These are phyloP conservation scores for Erigeron philadelphicus DNA, from an alignment of 140 eudicot genomes.

Conservation along the genomic window DNA sequence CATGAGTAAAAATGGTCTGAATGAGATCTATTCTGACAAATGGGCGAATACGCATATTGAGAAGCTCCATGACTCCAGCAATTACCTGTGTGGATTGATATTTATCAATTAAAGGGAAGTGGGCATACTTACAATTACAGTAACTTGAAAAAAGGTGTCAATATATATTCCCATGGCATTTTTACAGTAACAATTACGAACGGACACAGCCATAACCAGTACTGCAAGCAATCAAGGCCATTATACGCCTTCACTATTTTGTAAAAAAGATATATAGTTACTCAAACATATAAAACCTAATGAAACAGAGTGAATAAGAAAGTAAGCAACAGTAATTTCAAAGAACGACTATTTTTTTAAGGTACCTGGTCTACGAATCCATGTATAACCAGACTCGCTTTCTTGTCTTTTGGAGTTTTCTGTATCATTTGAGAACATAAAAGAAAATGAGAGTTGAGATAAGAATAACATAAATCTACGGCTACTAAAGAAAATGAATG, in stretches of 20 bases:
- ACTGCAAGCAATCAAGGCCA: neutral
- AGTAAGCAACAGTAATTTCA: too few relatives aligned
- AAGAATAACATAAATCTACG: neutral
- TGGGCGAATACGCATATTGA: slow-evolving; percentile 62
- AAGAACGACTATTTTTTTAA: neutral
- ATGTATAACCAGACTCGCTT: slow-evolving; percentile 81
- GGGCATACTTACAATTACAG: neutral
- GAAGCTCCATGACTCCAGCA: slow-evolving; percentile 68
- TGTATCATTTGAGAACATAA: slow-evolving; percentile 31
- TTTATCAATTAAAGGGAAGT: slow-evolving; percentile 10
- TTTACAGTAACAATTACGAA: neutral
- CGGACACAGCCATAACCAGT: neutral
- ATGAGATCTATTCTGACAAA: slow-evolving; percentile 82
- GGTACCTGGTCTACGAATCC: slow-evolving; percentile 84
- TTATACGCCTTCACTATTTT: too few relatives aligned
- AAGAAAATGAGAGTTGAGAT: neutral
- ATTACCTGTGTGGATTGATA: slow-evolving; percentile 50
- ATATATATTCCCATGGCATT: too few relatives aligned
- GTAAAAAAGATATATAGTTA: too few relatives aligned
- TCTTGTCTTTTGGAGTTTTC: slow-evolving; percentile 98
- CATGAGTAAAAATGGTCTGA: slow-evolving; percentile 61
- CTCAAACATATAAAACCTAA: too few relatives aligned
- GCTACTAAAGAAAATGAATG: slow-evolving; percentile 12
- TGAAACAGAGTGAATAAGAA: too few relatives aligned
- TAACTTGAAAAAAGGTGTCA: neutral